These are phyloP conservation scores for Begonia fuchsioides DNA, from an alignment of 306 rosid genomes.

Conservation along the genomic window DNA sequence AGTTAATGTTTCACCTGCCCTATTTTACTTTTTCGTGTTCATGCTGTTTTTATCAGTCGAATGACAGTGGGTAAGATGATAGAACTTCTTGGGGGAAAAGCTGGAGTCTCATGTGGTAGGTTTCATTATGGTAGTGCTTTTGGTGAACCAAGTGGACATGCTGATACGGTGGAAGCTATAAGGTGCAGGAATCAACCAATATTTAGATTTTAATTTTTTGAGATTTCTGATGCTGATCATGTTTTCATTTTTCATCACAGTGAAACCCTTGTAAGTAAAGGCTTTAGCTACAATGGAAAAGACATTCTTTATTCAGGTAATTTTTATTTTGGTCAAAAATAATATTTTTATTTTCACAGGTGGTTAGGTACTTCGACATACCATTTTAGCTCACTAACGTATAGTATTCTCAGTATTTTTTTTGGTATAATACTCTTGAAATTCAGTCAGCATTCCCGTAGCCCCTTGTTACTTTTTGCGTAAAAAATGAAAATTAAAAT, in stretches of 20 bases:
- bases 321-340: no score
- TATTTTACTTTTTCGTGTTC: background rate
- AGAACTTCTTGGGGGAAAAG: slow-evolving; percentile 94
- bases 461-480: no score
- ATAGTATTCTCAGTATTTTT: no score
- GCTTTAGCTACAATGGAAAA: slow-evolving; percentile 81
- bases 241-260: slow-evolving; percentile 28
- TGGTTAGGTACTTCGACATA: no score
- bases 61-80: slow-evolving; percentile 99
- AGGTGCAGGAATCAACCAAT: slow-evolving; percentile 23
- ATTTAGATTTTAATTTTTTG: background rate
- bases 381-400: no score
- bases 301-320: slow-evolving; percentile 88
- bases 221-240: slow-evolving; percentile 2
- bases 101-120: slow-evolving; percentile 93
- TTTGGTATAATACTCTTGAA: no score
- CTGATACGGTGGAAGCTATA: slow-evolving; percentile 88
- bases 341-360: no score
- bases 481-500: no score
- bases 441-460: no score
- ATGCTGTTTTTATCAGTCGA: slow-evolving; percentile 39
- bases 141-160: slow-evolving; percentile 97
- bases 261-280: slow-evolving; percentile 69
- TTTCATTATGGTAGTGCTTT: slow-evolving; percentile 98
- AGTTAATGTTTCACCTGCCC: no score